phyloP scores from a whole-genome alignment of 225 moss, liverwort and hornwort species.

The Straminergon stramineum region DNA sequence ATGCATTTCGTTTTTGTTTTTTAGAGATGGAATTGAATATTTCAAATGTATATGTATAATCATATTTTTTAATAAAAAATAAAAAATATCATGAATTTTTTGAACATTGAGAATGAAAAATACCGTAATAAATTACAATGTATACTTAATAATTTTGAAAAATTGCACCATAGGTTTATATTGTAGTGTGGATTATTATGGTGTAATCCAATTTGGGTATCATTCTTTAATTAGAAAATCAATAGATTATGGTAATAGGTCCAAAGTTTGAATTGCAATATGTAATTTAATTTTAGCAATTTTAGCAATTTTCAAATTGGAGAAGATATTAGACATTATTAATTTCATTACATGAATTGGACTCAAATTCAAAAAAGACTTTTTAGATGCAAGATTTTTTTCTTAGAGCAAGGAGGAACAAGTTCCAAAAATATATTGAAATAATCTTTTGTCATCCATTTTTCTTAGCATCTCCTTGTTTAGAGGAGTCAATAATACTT shows the following conservation, averaged over 20 bases:
- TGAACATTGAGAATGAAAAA: no score
- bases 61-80: no score
- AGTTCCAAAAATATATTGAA: not conserved
- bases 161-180: not conserved
- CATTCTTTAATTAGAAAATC: not conserved
- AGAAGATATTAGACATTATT: not conserved
- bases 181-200: no score
- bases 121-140: not conserved
- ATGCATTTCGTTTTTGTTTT: not conserved
- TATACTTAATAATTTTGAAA: not conserved
- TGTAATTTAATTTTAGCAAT: not conserved
- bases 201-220: not conserved
- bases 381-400: accelerated
- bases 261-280: no score
- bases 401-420: not conserved
- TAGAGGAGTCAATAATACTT: not conserved
- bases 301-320: not conserved
- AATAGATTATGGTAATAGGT: not conserved
- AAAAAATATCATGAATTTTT: not conserved
- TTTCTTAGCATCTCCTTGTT: not conserved
- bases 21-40: not conserved
- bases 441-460: no score
- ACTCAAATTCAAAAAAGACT: not conserved
- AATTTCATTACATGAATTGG: no score
- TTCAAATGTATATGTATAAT: not conserved